Evolutionary conservation across 2,329 filamentous ascomycete species (phyloP).

Genomic region (Botrytis byssoidea): DNA sequence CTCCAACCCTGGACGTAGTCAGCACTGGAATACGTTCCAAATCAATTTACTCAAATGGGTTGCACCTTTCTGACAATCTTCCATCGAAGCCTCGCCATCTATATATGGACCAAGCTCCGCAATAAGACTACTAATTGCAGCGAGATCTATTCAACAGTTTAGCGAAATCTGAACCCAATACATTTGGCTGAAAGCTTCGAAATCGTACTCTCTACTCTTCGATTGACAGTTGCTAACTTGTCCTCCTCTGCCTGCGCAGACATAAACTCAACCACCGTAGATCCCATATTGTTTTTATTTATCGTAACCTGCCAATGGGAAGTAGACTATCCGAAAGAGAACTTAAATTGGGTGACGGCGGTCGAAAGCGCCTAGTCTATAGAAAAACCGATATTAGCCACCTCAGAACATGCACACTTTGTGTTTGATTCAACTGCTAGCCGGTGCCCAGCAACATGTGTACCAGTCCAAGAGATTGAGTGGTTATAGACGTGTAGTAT

Average conservation of each 20-base stretch:
- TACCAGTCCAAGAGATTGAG: not conserved
- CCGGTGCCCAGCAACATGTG: not conserved
- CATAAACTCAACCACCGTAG: constrained; percentile 17
- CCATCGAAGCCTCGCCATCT: constrained; percentile 15
- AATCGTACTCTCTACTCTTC: constrained; percentile 21
- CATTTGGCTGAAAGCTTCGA: not conserved
- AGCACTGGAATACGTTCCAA: constrained; percentile 8
- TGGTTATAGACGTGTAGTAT: not conserved
- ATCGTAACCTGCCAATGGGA: not conserved
- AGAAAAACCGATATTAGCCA: not conserved
- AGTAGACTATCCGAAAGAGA: not conserved
- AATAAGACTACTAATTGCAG: constrained; percentile 11
- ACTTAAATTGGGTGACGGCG: not conserved
- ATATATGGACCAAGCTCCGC: constrained; percentile 19
- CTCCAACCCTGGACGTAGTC: constrained; percentile 24
- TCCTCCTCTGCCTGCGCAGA: constrained; percentile 10
- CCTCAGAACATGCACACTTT: not conserved
- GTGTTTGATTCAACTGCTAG: not conserved
- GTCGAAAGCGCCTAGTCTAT: not conserved
- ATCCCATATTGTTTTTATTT: not conserved
- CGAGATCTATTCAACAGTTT: not conserved
- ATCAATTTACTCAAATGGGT: not conserved
- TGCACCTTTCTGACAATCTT: constrained; percentile 31
- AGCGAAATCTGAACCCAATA: not conserved
- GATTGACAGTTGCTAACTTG: constrained; percentile 11